A percentile compares a stretch with the other conserved stretches of the same genome.
Conservation (phyloP, 2,329 filamentous ascomycete genomes). For the Fusarium sp. region DNA sequence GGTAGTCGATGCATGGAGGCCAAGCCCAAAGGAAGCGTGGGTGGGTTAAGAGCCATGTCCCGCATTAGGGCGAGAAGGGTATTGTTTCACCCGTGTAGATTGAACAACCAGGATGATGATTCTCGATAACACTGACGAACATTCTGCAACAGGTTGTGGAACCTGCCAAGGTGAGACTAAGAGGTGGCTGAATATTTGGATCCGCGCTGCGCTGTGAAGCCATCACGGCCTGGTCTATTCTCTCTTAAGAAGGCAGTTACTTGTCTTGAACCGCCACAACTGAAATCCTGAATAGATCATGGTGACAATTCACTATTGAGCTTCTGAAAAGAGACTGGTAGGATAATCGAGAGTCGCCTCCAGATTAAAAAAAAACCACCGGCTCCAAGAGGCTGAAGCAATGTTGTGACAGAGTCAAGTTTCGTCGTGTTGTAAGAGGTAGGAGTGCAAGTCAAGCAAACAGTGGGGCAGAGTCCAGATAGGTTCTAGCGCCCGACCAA, state of each 20-base stretch:
- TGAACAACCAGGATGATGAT: slow-evolving; percentile 17
- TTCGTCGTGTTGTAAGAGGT: slow-evolving; percentile 51
- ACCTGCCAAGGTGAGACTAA: background rate
- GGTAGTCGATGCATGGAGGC: slow-evolving; percentile 25
- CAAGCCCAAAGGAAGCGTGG: slow-evolving; percentile 24
- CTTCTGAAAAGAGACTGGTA: slow-evolving; percentile 11
- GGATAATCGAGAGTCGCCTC: background rate
- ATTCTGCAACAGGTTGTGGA: slow-evolving; percentile 7
- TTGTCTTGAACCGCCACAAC: slow-evolving; percentile 12
- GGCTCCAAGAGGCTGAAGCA: slow-evolving; percentile 54
- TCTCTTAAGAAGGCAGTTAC: background rate
- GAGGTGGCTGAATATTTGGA: background rate
- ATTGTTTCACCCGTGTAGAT: slow-evolving; percentile 32
- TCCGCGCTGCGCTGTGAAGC: background rate
- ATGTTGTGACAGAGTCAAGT: slow-evolving; percentile 59
- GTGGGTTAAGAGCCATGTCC: slow-evolving; percentile 25
- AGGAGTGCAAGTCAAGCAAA: slow-evolving; percentile 36
- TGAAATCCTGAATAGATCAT: slow-evolving; percentile 1
- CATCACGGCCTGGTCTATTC: background rate
- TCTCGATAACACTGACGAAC: background rate
- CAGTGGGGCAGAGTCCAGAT: slow-evolving; percentile 19
- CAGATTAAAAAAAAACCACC: background rate
- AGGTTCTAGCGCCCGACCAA: slow-evolving; percentile 14
- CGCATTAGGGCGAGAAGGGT: slow-evolving; percentile 35
- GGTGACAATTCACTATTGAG: slow-evolving; percentile 2